Percentiles rank a stretch among this genome's conserved stretches.
Conservation (phyloP, 257 asterid genomes). For the Datura wrightii region DNA sequence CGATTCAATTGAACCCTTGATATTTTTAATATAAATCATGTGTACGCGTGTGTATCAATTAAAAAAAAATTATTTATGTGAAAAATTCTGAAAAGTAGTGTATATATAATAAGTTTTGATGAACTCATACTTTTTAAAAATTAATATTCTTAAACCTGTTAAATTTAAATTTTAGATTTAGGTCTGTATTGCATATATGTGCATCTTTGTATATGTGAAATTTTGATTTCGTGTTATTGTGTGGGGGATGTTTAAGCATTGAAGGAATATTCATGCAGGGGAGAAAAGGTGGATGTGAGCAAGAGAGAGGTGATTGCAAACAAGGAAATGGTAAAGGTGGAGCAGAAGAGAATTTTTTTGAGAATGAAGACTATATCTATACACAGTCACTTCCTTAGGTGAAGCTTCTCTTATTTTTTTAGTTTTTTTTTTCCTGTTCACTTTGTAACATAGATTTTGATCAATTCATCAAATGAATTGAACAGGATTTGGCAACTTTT, state of each 20-base stretch:
- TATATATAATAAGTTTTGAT: background rate
- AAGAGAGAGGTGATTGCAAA: conserved; percentile 40
- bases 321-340: conserved; percentile 24
- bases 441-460: conserved; percentile 22
- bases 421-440: background rate
- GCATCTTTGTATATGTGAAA: background rate
- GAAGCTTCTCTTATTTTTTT: background rate
- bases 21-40: background rate
- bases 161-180: background rate
- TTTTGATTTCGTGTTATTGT: background rate
- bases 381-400: conserved; percentile 52
- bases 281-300: conserved; percentile 30
- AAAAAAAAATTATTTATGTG: background rate
- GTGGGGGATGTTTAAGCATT: too few relatives aligned
- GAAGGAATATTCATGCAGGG: conserved; percentile 38
- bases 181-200: too few relatives aligned
- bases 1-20: background rate
- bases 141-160: background rate
- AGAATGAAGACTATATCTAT: conserved; percentile 56
- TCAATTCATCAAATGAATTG: background rate
- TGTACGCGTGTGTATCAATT: background rate
- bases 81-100: background rate
- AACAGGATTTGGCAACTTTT: background rate
- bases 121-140: background rate
- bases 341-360: conserved; percentile 39